Conservation (phyloP, 148 eudicot species). For the Rhododendron henanense region DNA sequence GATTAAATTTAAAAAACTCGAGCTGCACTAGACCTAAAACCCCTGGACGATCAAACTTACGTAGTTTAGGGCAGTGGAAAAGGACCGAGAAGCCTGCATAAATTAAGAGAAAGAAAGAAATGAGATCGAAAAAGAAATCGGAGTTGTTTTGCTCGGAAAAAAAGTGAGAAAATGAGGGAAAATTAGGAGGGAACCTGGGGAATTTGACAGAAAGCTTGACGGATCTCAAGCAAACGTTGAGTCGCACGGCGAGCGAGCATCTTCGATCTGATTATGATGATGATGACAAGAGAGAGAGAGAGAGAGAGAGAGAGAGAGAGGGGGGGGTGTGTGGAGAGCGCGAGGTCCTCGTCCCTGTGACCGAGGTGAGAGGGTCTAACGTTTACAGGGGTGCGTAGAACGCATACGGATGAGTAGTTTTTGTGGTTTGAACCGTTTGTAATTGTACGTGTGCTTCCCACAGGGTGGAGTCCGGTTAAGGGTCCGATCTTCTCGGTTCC, state of each 20-base stretch:
- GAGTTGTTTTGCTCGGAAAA: background rate
- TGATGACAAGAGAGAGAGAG: no score
- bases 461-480: background rate
- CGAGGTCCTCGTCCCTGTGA: background rate
- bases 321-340: background rate
- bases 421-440: background rate
- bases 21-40: background rate
- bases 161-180: background rate
- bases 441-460: slow-evolving; percentile 25
- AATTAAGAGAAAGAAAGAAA: background rate
- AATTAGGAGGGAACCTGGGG: slow-evolving; percentile 39
- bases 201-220: slow-evolving; percentile 3
- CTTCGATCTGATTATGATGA: slow-evolving; percentile 32
- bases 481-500: no score
- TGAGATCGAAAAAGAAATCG: slow-evolving; percentile 2
- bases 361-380: background rate
- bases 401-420: background rate
- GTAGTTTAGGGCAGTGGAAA: slow-evolving; percentile 87
- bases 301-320: background rate
- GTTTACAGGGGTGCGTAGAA: background rate
- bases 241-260: slow-evolving; percentile 62
- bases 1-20: background rate
- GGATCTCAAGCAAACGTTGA: slow-evolving; percentile 7
- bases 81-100: slow-evolving; percentile 61
- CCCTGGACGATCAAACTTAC: slow-evolving; percentile 13